These are phyloP conservation scores for Solanum raphanifolium DNA, from an alignment of 257 asterid genomes.

Conservation along the genomic window DNA sequence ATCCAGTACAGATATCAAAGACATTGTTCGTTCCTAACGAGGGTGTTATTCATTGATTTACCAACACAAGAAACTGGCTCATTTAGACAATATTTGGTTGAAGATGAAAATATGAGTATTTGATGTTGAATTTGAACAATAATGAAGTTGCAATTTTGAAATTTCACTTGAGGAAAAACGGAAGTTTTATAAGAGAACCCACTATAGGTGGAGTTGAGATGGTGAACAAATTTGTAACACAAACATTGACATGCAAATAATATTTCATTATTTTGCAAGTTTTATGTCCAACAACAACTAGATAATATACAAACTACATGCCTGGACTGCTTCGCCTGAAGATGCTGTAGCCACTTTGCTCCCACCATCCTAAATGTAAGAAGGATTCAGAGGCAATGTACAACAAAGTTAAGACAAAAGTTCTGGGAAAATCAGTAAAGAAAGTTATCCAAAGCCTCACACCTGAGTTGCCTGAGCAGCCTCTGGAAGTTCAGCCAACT, in stretches of 20 bases:
- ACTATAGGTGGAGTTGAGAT: neutral
- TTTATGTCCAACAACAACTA: neutral
- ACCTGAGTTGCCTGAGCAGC: constrained; percentile 9
- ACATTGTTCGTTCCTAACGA: neutral
- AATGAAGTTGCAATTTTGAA: neutral
- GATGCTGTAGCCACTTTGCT: constrained; percentile 6
- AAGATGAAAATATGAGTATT: neutral
- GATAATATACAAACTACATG: neutral
- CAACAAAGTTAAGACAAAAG: neutral
- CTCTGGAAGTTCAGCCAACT: constrained; percentile 5
- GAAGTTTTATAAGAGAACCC: neutral
- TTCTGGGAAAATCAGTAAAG: neutral
- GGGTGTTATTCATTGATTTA: neutral
- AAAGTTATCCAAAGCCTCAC: neutral
- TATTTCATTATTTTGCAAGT: neutral
- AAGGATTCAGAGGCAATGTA: neutral
- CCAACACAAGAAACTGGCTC: neutral
- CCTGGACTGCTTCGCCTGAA: constrained; percentile 8
- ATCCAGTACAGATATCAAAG: neutral
- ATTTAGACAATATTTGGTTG: neutral
- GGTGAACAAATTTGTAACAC: neutral
- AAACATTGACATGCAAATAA: neutral
- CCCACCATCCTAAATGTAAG: constrained; percentile 7
- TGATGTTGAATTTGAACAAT: neutral
- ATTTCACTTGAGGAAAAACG: neutral